Evolutionary conservation across 305 asterid species (phyloP), one percentile per base, ranked within the genome.

Genomic region (Andrographis paniculata): DNA sequence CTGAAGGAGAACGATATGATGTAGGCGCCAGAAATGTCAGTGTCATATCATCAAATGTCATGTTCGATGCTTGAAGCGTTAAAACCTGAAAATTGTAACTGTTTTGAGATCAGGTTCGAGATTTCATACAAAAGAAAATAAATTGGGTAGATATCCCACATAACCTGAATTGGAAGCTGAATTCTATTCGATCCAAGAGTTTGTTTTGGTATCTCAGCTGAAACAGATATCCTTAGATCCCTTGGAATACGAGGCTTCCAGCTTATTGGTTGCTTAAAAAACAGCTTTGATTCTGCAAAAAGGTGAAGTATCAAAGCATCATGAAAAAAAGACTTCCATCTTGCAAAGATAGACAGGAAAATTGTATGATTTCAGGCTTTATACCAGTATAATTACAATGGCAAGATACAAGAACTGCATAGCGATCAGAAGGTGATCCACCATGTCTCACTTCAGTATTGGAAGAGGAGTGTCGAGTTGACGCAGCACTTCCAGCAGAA

Each of bases 351-450:
- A 37, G 42, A 35, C 31, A 19, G 1, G 24, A 24, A 27, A 19
- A 15, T 20, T 42, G 5, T 37, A 37, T 14, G 48, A 45, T 48
- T 48, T 27, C 35, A 59, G 16, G 36, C 33, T 63, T 24, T 17
- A 18, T 81, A 92, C 99, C 99, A 55, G 94, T 77, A 76, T 77
- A 87, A 60, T 87, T 92, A 79, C 94, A 84, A 53, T 95, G 87
- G 56, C 99, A 87, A 52, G 99, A 92, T 49, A 84, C 95, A 58
- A 92, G 87, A 68, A 92, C 77, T 19, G 96, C 95, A 59, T 81
- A 87, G 20, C 68, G 74, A 72, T 83, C 86, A 44, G 73, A 58
- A 58, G 76, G 57, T 17, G 76, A 61, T 50, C 68, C 87, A 58
- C 54, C 60, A 57, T 68, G 77, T 60, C 72, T 73, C 37, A 55